These are phyloP conservation scores for Saprolegnia parasitica DNA, from an alignment of 352 stramenopile species.

Conservation along the genomic window DNA sequence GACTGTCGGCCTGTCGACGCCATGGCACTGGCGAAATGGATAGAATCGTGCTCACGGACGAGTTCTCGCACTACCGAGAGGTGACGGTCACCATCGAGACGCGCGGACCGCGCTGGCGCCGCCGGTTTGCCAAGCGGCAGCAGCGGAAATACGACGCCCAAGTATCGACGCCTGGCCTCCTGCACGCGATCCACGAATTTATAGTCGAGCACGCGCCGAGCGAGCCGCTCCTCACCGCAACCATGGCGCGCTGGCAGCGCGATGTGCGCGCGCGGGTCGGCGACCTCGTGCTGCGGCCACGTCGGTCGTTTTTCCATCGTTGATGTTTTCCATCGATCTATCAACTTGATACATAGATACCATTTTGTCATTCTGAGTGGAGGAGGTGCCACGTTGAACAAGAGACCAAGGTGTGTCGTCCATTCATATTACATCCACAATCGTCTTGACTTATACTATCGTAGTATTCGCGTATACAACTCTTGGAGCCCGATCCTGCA, in stretches of 20 bases:
- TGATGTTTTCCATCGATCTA: not conserved
- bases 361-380: not conserved
- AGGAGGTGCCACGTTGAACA: not conserved
- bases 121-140: not conserved
- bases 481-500: not conserved
- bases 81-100: not conserved
- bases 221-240: not conserved
- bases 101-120: not conserved
- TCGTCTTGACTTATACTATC: conserved; percentile 2
- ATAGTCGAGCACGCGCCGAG: not conserved
- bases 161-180: not conserved
- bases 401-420: not conserved
- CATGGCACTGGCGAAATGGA: too few relatives aligned
- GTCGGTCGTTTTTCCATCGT: not conserved
- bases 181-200: not conserved
- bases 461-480: not conserved
- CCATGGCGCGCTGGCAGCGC: not conserved
- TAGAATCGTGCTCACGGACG: not conserved
- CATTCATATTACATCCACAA: conserved; percentile 7
- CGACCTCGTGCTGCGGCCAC: too few relatives aligned
- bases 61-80: not conserved
- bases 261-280: not conserved
- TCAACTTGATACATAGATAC: not conserved
- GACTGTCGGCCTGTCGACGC: too few relatives aligned
- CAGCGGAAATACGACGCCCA: not conserved